Conservation (phyloP, 352 stramenopile genomes). For the Globisporangium alternatum region DNA sequence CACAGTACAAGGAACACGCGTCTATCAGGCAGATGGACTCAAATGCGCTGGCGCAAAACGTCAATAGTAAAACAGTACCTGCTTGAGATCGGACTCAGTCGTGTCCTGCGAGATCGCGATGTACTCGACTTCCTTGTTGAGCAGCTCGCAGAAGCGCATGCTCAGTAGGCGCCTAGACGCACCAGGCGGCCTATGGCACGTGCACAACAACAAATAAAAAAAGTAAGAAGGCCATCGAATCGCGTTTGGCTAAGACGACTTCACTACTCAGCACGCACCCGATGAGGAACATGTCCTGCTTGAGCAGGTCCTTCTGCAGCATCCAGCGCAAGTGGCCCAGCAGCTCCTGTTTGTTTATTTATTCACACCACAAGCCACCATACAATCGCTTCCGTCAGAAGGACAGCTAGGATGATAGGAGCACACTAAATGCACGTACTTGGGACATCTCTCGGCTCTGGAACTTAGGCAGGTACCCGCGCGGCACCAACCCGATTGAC, state of each 20-base stretch:
- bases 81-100: slow-evolving; percentile 92
- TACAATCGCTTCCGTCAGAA: too few relatives aligned
- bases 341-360: slow-evolving; percentile 37
- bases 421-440: slow-evolving; percentile 13
- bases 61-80: slow-evolving; percentile 28
- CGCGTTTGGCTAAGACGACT: too few relatives aligned
- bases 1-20: background rate
- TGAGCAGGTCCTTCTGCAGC: slow-evolving; percentile 79
- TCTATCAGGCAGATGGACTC: background rate
- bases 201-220: background rate
- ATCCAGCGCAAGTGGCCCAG: slow-evolving; percentile 84
- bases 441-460: slow-evolving; percentile 39
- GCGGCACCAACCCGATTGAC: slow-evolving; percentile 50
- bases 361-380: background rate
- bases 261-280: slow-evolving; percentile 30
- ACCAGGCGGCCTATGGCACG: slow-evolving; percentile 51
- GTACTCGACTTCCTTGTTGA: slow-evolving; percentile 86
- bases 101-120: slow-evolving; percentile 93
- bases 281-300: slow-evolving; percentile 89
- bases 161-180: slow-evolving; percentile 67
- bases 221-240: background rate
- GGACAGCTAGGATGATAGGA: too few relatives aligned
- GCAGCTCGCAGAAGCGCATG: slow-evolving; percentile 84
- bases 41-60: background rate
- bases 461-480: slow-evolving; percentile 47